These are phyloP conservation scores for Epichloe typhina DNA, from an alignment of 2,329 filamentous ascomycete genomes.

Conservation along the genomic window DNA sequence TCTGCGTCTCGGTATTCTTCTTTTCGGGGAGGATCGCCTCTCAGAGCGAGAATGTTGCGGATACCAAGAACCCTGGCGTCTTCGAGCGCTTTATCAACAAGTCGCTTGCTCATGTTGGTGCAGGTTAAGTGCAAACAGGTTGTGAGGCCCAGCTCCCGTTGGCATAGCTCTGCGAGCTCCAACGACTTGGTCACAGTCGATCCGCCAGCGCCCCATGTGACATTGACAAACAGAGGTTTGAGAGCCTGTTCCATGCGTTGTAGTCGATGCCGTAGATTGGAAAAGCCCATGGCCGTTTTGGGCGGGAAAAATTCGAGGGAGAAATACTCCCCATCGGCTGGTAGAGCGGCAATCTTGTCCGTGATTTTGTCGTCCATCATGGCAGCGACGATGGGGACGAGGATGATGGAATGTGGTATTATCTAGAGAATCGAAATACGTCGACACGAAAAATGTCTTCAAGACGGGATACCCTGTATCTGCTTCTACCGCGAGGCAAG, in stretches of 20 bases:
- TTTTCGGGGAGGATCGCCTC: conserved; percentile 80
- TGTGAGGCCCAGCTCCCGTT: conserved; percentile 80
- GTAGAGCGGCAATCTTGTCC: conserved; percentile 85
- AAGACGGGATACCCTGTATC: background rate
- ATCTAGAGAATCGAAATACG: background rate
- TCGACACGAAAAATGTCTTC: background rate
- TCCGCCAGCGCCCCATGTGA: conserved; percentile 95
- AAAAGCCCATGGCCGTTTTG: conserved; percentile 90
- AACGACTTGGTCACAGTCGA: conserved; percentile 84
- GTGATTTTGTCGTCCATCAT: conserved; percentile 80
- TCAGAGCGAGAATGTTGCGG: conserved; percentile 81
- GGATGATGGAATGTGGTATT: background rate
- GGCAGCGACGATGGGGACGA: background rate
- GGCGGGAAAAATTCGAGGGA: conserved; percentile 99
- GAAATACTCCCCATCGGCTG: conserved; percentile 71
- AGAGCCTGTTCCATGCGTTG: conserved; percentile 90
- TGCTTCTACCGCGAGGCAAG: background rate
- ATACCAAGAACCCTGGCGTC: conserved; percentile 85
- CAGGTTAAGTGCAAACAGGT: conserved; percentile 95
- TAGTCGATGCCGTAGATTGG: conserved; percentile 83
- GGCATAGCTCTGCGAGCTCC: conserved; percentile 88
- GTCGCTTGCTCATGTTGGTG: conserved; percentile 83
- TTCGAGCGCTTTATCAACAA: conserved; percentile 81
- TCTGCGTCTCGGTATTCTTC: conserved; percentile 66
- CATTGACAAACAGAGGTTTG: conserved; percentile 86